phyloP scores from a whole-genome alignment of 116 monocot species.

The Trichopus zeylanicus region DNA sequence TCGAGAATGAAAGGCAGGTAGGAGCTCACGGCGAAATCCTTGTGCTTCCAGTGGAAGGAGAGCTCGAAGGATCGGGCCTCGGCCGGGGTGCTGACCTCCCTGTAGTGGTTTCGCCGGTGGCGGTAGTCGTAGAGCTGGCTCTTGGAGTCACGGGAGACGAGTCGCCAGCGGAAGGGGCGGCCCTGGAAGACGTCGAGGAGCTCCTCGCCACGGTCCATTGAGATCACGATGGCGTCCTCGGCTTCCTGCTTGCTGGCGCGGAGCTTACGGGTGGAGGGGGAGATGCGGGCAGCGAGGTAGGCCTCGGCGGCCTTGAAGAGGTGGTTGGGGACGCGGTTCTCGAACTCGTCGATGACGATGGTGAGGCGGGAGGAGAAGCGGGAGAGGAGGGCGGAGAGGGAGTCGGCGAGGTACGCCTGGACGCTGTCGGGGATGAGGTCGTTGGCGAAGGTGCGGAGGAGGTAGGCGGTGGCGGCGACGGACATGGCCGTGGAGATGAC shows the following conservation, averaged over 20 bases:
- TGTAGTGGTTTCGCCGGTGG: neutral
- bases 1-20: conserved; percentile 3
- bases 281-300: conserved; percentile 1
- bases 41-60: conserved; percentile 5
- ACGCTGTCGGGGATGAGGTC: neutral
- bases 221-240: neutral
- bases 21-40: neutral
- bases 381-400: neutral
- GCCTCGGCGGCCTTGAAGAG: conserved; percentile 6
- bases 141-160: neutral
- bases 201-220: conserved; percentile 5
- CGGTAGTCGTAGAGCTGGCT: neutral
- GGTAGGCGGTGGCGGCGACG: conserved; percentile 1
- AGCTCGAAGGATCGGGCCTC: conserved; percentile 3
- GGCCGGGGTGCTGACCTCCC: neutral
- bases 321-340: conserved; percentile 2
- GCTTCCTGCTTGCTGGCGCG: neutral
- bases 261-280: neutral
- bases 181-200: conserved; percentile 6
- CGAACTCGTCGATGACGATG: conserved; percentile 13
- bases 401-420: neutral
- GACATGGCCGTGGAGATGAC: conserved; percentile 4
- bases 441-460: conserved; percentile 4
- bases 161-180: conserved; percentile 1
- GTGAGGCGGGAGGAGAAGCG: conserved; percentile 4